phyloP scores from a whole-genome alignment of 192 early-diverging fungal genomes.

The Coemansia umbellata region DNA sequence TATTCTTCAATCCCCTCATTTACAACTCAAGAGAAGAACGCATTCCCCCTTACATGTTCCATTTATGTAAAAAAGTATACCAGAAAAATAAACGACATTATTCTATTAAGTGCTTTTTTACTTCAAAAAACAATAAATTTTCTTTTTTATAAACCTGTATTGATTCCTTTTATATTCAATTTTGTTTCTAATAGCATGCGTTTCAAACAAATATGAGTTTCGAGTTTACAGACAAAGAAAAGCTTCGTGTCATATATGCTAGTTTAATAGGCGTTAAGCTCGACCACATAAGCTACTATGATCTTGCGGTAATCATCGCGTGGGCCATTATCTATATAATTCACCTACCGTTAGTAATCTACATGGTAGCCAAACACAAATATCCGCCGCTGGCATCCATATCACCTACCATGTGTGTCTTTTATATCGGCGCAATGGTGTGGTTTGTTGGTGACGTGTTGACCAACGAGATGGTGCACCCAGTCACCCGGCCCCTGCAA shows the following conservation, averaged over 20 bases:
- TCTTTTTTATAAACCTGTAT: no score
- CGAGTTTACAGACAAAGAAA: slow-evolving; percentile 24
- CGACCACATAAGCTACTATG: slow-evolving; percentile 35
- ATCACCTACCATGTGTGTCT: neutral
- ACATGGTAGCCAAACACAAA: slow-evolving; percentile 21
- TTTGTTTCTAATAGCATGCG: no score
- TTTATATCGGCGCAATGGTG: slow-evolving; percentile 10
- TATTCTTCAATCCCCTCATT: no score
- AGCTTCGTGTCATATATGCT: slow-evolving; percentile 22
- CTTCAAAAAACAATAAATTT: no score
- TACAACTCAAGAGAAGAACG: no score
- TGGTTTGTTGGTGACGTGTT: slow-evolving; percentile 41
- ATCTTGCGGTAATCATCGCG: slow-evolving; percentile 14
- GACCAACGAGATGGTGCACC: slow-evolving; percentile 31
- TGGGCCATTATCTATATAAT: slow-evolving; percentile 9
- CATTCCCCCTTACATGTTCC: no score
- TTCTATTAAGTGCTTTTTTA: no score
- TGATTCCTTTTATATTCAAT: neutral
- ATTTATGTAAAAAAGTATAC: no score
- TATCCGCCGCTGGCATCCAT: slow-evolving; percentile 20
- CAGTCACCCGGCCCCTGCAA: neutral
- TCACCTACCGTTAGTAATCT: slow-evolving; percentile 17
- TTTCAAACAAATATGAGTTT: slow-evolving; percentile 24
- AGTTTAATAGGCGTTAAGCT: slow-evolving; percentile 16
- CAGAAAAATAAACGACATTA: no score